These are phyloP conservation scores for Platismatia glauca DNA, from an alignment of 495 filamentous ascomycete genomes.

Conservation along the genomic window DNA sequence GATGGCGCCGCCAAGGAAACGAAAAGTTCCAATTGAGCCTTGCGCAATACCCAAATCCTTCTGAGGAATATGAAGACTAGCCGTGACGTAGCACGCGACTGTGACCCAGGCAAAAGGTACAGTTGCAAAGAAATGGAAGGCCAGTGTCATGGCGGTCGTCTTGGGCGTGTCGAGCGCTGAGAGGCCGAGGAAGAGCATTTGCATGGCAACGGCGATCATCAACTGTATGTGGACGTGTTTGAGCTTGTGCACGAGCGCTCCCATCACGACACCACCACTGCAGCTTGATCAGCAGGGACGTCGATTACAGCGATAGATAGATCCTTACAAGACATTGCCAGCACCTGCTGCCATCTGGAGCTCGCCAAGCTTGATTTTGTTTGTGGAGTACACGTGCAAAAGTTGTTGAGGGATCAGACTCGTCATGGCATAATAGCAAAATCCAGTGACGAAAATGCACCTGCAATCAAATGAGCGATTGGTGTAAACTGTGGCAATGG, in stretches of 20 bases:
- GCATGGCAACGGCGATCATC: slow-evolving; percentile 10
- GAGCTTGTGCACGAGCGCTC: no score
- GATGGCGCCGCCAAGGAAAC: no score
- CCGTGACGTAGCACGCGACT: slow-evolving; percentile 12
- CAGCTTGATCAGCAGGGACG: no score
- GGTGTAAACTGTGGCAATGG: no score
- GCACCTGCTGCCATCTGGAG: slow-evolving; percentile 10
- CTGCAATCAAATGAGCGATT: no score
- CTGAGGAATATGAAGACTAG: slow-evolving; percentile 15
- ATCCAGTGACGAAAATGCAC: no score
- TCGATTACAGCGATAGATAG: no score
- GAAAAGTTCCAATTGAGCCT: no score
- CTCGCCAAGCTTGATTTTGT: slow-evolving; percentile 11
- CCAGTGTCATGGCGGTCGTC: slow-evolving; percentile 6
- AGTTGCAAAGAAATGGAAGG: slow-evolving; percentile 15
- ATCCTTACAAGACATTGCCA: not conserved
- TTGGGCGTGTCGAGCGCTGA: slow-evolving; percentile 11
- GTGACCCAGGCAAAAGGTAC: slow-evolving; percentile 16
- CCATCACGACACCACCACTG: no score
- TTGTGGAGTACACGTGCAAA: slow-evolving; percentile 10
- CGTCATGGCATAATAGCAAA: slow-evolving; percentile 1
- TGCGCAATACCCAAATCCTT: slow-evolving; percentile 3
- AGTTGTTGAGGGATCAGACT: slow-evolving; percentile 11
- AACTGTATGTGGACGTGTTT: no score
- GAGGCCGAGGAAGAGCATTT: slow-evolving; percentile 12